Evolutionary conservation across 257 asterid genomes (phyloP).

Genomic region (Thymus mandschuricus): DNA sequence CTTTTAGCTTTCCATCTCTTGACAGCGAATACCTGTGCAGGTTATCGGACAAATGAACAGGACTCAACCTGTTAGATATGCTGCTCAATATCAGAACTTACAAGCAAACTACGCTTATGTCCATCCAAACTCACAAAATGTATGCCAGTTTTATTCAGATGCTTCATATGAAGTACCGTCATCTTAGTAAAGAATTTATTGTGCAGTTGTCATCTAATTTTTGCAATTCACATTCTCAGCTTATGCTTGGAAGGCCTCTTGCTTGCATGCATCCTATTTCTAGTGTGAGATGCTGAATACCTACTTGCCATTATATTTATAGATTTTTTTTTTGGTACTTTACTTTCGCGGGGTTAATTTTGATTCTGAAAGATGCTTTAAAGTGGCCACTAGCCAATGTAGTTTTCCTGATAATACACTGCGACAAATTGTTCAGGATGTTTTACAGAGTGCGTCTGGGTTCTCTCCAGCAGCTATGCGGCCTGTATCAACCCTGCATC

Average conservation of each 20-base stretch:
- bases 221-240: conserved; percentile 49
- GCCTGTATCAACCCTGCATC: conserved; percentile 57
- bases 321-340: background rate
- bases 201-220: conserved; percentile 20
- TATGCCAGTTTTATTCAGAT: conserved; percentile 30
- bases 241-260: conserved; percentile 67
- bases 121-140: conserved; percentile 73
- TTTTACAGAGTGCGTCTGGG: conserved; percentile 56
- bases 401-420: conserved; percentile 22
- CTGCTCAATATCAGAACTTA: conserved; percentile 60
- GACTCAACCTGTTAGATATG: conserved; percentile 59
- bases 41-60: conserved; percentile 61
- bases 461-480: conserved; percentile 61
- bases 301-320: conserved; percentile 6
- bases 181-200: conserved; percentile 15
- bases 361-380: conserved; percentile 1
- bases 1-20: background rate
- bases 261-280: conserved; percentile 73
- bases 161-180: background rate
- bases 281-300: conserved; percentile 48
- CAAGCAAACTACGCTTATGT: conserved; percentile 54
- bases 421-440: conserved; percentile 39
- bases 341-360: background rate
- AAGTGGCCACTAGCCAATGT: background rate
- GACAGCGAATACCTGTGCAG: conserved; percentile 40